A percentile compares a stretch with the other conserved stretches of the same genome.
Conservation (phyloP, 2,329 filamentous ascomycete species). For the Fusarium incarnatum region DNA sequence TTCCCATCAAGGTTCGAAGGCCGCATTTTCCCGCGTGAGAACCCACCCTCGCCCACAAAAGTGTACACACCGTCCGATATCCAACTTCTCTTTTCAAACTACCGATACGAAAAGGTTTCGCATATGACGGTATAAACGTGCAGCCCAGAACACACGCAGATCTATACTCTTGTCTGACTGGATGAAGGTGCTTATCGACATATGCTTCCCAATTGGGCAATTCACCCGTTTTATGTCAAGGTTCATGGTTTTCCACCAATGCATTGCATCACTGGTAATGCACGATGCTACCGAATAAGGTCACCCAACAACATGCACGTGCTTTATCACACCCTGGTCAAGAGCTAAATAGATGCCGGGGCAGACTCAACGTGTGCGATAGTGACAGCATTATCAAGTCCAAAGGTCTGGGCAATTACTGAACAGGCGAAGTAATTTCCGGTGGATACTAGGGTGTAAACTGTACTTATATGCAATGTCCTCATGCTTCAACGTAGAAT, state of each 20-base stretch:
- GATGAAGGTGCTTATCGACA: neutral
- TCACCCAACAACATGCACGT: conserved; percentile 18
- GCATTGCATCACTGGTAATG: neutral
- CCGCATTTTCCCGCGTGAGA: neutral
- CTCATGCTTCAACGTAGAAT: neutral
- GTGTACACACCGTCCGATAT: conserved; percentile 3
- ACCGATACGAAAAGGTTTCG: neutral
- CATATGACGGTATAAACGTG: neutral
- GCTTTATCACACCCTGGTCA: neutral
- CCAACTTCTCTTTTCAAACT: conserved; percentile 7
- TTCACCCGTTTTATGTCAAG: conserved; percentile 20
- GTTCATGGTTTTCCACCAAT: conserved; percentile 21
- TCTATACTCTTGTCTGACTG: conserved; percentile 4
- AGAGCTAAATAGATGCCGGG: neutral
- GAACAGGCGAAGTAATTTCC: conserved; percentile 22
- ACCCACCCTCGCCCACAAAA: neutral
- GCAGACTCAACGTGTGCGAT: neutral
- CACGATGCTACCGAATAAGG: conserved; percentile 23
- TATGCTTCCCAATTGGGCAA: conserved; percentile 8
- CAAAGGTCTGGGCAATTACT: neutral
- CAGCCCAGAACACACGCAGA: conserved; percentile 1
- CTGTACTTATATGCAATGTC: conserved; percentile 3
- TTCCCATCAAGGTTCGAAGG: conserved; percentile 14
- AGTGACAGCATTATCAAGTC: neutral
- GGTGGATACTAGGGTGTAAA: neutral